Evolutionary conservation across 2,329 filamentous ascomycete genomes (phyloP), one percentile per base, ranked within the genome.

Genomic region (Aspergillus sp.): DNA sequence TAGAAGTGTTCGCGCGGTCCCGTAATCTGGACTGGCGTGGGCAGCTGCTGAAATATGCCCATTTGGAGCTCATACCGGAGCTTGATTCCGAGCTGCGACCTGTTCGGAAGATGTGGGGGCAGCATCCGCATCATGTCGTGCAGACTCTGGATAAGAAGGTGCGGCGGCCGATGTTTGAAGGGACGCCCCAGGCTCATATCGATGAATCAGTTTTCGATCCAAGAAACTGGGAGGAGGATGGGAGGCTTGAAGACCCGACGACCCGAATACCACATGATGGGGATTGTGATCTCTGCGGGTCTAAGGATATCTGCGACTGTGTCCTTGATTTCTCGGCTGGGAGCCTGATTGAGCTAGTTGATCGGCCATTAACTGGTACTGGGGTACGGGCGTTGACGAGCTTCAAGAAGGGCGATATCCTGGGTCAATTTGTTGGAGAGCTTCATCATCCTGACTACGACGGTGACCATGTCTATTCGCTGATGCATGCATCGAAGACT

Each of bases 261-360:
- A n/a, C 54, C 5, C 66, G 66, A 24, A 22, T 44, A 8, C 30
- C 48, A 18, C 13, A 36, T 6, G 57, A 67, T 39, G 61, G 61
- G 1, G 12, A 11, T 3, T 73, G 69, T 42, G 20, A 52, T 15
- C 12, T 66, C 3, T 72, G 67, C 48, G 24, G 24, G 6, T 55
- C 58, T 6, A 3, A 4, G 3, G 32, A 50, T 4, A 20, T 24
- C 8, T 73, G 71, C 53, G n/a, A 53, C 2, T 74, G 70, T 52
- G 17, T 17, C 3, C 7, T 66, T 9, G 36, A 43, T 9, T 48
- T 53, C 11, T 51, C 60, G 3, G 55, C 61, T 8, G 60, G 58
- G 39, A 60, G 63, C 5, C 53, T 73, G 11, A 60, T 72, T n/a
- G 72, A 75, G 48, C 60, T 74, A 1, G 53, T 64, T 22, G 64